A percentile compares a stretch with the other conserved stretches of the same genome.
These are phyloP conservation scores for Mycosarcoma mackinlayi DNA, from an alignment of 1,284 basidiomycete genomes.

Conservation along the genomic window DNA sequence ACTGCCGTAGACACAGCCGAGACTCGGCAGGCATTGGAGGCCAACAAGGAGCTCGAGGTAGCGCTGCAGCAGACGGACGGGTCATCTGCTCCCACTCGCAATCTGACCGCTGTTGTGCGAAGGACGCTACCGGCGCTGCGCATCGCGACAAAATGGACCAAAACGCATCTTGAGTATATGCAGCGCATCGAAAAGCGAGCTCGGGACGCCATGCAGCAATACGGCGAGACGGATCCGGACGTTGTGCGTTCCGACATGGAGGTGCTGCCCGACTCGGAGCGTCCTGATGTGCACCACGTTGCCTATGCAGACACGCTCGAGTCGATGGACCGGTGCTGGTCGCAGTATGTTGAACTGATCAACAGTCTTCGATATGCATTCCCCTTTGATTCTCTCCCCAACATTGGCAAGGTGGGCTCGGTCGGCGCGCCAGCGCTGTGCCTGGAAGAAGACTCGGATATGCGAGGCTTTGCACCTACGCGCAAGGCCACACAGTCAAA, in stretches of 20 bases:
- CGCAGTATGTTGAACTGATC: slow-evolving; percentile 76
- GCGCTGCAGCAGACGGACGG: slow-evolving; percentile 3
- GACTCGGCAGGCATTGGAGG: slow-evolving; percentile 71
- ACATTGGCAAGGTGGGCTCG: slow-evolving; percentile 66
- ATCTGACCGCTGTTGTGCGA: slow-evolving; percentile 85
- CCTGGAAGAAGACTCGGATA: slow-evolving; percentile 91
- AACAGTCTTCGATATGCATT: slow-evolving; percentile 77
- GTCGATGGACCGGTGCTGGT: slow-evolving; percentile 75
- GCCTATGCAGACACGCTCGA: slow-evolving; percentile 58
- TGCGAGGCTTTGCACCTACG: slow-evolving; percentile 87
- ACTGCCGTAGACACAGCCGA: slow-evolving; percentile 76
- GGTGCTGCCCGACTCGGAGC: slow-evolving; percentile 29
- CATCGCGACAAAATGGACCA: slow-evolving; percentile 88
- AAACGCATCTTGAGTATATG: slow-evolving; percentile 81
- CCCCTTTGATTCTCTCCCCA: slow-evolving; percentile 77
- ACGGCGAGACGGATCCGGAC: slow-evolving; percentile 20
- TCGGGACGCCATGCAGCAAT: slow-evolving; percentile 34
- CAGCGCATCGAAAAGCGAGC: slow-evolving; percentile 53
- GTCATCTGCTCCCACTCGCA: slow-evolving; percentile 72
- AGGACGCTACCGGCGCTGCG: slow-evolving; percentile 87
- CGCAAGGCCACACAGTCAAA: slow-evolving; percentile 71
- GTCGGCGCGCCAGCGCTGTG: slow-evolving; percentile 69
- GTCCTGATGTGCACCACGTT: slow-evolving; percentile 46
- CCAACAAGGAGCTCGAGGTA: slow-evolving; percentile 69
- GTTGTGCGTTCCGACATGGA: slow-evolving; percentile 34